Evolutionary conservation across 345 rosid genomes (phyloP), one percentile per base, ranked within the genome.

Genomic region (Lepidium aucheri): DNA sequence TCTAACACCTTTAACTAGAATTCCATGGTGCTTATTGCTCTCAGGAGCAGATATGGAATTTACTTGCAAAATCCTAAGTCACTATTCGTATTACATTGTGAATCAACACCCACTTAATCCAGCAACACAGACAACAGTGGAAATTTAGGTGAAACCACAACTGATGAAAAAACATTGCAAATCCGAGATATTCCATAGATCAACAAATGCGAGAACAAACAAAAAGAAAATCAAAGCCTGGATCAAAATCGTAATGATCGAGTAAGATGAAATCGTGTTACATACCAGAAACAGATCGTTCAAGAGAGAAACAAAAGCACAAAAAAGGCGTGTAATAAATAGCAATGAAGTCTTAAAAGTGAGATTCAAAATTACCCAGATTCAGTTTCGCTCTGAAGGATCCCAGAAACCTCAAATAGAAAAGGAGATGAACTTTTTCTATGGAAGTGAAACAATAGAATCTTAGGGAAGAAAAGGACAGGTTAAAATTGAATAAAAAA

Each of bases 291-390:
- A 62, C 47, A 52, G 39, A 69, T 52, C 54, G 61, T 69, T 52
- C 9, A 16, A 53, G 18, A 42, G 47, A 65, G 65, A 58, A 38
- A 7, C 46, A 24, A 38, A 36, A 55, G 72, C 64, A 45, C 0
- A 6, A 28, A 59, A 67, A 10, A 14, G 5, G 33, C 14, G n/a
- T 32, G 24, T 33, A 3, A 32, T 22, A 54, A 9, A 34, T n/a
- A 45, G 64, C 47, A 24, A 46, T 9, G 32, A 41, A 51, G 39
- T 16, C 20, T 10, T 15, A 46, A 60, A 60, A 53, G 32, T 9
- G 64, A 71, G 75, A 72, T 53, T 49, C 7, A n/a, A 14, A 63
- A 2, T 32, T 56, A 72, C 76, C 70, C 65, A 64, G 65, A 64
- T 72, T 57, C 60, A 72, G 65, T 46, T 72, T 20, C 9, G 56